Conservation (phyloP, 768 basidiomycete species). For the Auricularia heimuer region DNA sequence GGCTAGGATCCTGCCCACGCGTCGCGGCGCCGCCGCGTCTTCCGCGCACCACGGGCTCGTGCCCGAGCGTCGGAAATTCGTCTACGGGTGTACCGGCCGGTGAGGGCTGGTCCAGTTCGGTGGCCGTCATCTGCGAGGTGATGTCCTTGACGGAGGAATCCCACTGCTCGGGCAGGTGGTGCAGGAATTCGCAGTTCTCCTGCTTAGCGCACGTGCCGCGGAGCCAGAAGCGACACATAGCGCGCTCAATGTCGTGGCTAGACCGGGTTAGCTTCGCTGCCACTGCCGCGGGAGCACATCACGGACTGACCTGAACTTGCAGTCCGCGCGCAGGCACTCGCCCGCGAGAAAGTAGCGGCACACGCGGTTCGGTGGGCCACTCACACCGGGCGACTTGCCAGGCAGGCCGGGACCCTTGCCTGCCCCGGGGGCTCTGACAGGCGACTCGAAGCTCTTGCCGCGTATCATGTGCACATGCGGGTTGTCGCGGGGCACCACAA, state of each 20-base stretch:
- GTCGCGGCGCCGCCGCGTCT: slow-evolving; percentile 27
- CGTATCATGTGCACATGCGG: neutral
- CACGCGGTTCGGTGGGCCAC: slow-evolving; percentile 46
- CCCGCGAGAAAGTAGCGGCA: slow-evolving; percentile 96
- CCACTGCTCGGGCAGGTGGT: slow-evolving; percentile 79
- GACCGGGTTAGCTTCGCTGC: slow-evolving; percentile 1
- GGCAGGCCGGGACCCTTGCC: slow-evolving; percentile 4
- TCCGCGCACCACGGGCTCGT: slow-evolving; percentile 25
- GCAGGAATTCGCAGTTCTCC: slow-evolving; percentile 92
- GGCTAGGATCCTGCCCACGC: slow-evolving; percentile 58
- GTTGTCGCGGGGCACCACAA: slow-evolving; percentile 51
- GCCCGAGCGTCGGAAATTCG: slow-evolving; percentile 62
- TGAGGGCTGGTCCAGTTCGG: slow-evolving; percentile 8
- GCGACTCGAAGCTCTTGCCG: neutral
- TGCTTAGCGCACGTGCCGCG: slow-evolving; percentile 96
- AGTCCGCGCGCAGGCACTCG: slow-evolving; percentile 91
- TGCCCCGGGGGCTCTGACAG: slow-evolving; percentile 14
- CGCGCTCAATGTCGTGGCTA: slow-evolving; percentile 91
- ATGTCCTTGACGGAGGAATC: slow-evolving; percentile 65
- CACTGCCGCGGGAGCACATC: neutral
- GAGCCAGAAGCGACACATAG: slow-evolving; percentile 94
- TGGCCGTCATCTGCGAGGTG: slow-evolving; percentile 37
- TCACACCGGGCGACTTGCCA: slow-evolving; percentile 3
- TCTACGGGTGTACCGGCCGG: slow-evolving; percentile 30
- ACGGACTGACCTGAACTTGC: slow-evolving; percentile 80